phyloP scores from a whole-genome alignment of 1,139 yeast genomes.

The Geotrichum candidum region DNA sequence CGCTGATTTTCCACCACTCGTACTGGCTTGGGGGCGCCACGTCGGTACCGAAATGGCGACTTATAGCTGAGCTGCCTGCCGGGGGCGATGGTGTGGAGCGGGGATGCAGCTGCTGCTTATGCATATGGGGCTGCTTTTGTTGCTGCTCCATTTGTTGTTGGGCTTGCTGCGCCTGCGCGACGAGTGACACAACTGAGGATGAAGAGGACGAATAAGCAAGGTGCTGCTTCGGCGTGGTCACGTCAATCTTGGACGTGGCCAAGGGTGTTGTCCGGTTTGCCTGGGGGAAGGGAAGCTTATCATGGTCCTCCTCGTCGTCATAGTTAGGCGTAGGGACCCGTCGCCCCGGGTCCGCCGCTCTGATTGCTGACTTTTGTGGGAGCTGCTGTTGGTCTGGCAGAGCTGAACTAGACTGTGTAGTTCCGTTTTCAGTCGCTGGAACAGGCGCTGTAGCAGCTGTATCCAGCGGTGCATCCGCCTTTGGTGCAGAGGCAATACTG shows the following conservation, averaged over 20 bases:
- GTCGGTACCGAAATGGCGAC: conserved; percentile 8
- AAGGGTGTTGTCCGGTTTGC: neutral
- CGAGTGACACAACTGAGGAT: neutral
- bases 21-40: conserved; percentile 32
- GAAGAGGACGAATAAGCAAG: conserved; percentile 14
- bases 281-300: conserved; percentile 1
- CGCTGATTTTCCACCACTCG: conserved; percentile 82
- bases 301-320: neutral
- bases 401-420: no score
- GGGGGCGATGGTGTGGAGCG: conserved; percentile 21
- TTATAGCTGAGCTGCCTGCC: neutral
- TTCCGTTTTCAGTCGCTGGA: no score
- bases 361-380: neutral
- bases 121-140: conserved; percentile 14
- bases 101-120: conserved; percentile 13
- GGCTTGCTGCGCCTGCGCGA: neutral
- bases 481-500: no score
- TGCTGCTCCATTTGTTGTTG: conserved; percentile 20
- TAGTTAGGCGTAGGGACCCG: neutral
- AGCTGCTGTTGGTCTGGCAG: no score
- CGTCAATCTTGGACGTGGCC: conserved; percentile 2
- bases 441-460: no score
- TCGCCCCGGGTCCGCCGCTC: neutral
- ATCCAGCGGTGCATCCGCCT: no score
- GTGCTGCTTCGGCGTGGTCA: neutral